These are phyloP conservation scores for Pouteria campechiana DNA, from an alignment of 179 eudicot genomes.

Conservation along the genomic window DNA sequence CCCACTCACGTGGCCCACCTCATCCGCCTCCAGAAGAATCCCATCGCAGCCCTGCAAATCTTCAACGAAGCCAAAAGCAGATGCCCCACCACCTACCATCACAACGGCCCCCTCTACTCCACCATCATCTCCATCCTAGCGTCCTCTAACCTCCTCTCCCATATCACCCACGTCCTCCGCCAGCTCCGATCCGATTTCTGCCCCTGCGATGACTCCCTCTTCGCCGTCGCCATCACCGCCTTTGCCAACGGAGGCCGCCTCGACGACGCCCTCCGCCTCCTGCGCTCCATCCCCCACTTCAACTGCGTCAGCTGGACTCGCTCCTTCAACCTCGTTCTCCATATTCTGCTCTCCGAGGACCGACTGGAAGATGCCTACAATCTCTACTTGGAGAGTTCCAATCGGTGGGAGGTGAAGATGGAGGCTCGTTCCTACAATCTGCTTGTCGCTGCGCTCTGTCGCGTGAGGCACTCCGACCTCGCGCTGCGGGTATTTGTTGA, in stretches of 20 bases:
- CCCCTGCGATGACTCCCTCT: slow-evolving; percentile 58
- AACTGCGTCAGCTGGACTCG: slow-evolving; percentile 80
- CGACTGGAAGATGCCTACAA: slow-evolving; percentile 36
- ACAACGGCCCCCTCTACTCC: slow-evolving; percentile 79
- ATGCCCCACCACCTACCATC: slow-evolving; percentile 53
- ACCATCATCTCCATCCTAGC: slow-evolving; percentile 69
- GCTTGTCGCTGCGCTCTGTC: slow-evolving; percentile 62
- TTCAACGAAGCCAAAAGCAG: slow-evolving; percentile 58
- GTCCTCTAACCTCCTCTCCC: slow-evolving; percentile 34
- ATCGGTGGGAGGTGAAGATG: slow-evolving; percentile 67
- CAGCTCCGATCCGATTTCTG: slow-evolving; percentile 73
- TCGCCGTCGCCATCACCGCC: slow-evolving; percentile 40
- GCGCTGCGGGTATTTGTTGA: slow-evolving; percentile 69
- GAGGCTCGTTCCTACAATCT: slow-evolving; percentile 46
- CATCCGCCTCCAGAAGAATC: slow-evolving; percentile 59
- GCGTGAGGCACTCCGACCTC: slow-evolving; percentile 51
- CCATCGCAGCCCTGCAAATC: slow-evolving; percentile 51
- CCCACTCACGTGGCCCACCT: slow-evolving; percentile 63
- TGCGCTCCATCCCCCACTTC: slow-evolving; percentile 50
- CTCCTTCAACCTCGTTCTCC: slow-evolving; percentile 64
- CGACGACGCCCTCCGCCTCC: slow-evolving; percentile 63
- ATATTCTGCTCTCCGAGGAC: slow-evolving; percentile 54
- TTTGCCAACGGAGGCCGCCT: slow-evolving; percentile 56
- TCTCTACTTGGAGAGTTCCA: slow-evolving; percentile 46
- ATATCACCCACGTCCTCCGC: slow-evolving; percentile 63